Conservation (phyloP, 1,139 yeast genomes). For the Entelexis paramagnoliae region DNA sequence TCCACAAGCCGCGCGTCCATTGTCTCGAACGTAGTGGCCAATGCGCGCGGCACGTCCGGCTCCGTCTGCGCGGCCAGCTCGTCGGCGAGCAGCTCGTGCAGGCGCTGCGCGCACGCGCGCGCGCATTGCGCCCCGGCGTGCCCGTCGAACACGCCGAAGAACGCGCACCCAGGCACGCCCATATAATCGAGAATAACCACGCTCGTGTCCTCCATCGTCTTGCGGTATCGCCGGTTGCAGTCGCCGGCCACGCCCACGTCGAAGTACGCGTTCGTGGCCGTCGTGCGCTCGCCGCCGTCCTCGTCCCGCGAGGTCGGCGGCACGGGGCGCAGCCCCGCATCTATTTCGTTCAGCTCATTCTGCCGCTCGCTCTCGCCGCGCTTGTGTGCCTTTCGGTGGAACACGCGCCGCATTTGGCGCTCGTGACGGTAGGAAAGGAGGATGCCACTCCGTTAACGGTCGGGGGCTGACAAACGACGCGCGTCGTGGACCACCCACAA, state of each 20-base stretch:
- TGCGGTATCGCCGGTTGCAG: conserved; percentile 66
- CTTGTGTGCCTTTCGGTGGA: background rate
- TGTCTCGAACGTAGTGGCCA: conserved; percentile 44
- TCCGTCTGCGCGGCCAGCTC: conserved; percentile 32
- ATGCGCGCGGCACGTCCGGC: conserved; percentile 26
- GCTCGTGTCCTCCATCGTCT: conserved; percentile 95
- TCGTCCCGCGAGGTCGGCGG: conserved; percentile 10
- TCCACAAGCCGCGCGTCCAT: conserved; percentile 64
- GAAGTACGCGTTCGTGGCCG: conserved; percentile 7
- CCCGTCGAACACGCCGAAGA: conserved; percentile 93
- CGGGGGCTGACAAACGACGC: conserved; percentile 1
- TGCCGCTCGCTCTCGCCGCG: background rate
- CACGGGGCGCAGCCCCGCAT: conserved; percentile 16
- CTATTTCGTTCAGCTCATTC: background rate
- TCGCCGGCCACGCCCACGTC: conserved; percentile 83
- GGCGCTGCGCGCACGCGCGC: conserved; percentile 85
- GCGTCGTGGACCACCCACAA: background rate
- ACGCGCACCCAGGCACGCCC: conserved; percentile 84
- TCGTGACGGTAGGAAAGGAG: background rate
- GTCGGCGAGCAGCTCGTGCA: conserved; percentile 57
- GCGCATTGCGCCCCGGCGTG: conserved; percentile 95
- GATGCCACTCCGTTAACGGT: background rate
- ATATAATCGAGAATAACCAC: conserved; percentile 88
- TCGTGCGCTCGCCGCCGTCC: conserved; percentile 11
- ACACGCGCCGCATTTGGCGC: conserved; percentile 9